A percentile compares a stretch with the other conserved stretches of the same genome.
Evolutionary conservation across 1,284 basidiomycete species (phyloP).

Genomic region (Pseudomicrostroma phylloplanum): DNA sequence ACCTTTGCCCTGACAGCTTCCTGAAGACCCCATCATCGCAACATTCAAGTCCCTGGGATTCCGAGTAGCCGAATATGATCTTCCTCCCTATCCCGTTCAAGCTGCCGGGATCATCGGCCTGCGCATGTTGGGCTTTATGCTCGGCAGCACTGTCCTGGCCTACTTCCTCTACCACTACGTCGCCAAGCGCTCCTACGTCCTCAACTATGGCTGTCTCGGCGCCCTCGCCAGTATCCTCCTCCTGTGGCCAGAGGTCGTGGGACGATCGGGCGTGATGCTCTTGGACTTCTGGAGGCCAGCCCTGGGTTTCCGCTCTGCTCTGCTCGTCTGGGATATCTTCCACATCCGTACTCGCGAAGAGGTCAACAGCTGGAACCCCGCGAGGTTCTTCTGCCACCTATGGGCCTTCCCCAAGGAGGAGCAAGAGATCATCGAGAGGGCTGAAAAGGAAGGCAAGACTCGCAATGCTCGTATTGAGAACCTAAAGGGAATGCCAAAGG

Average conservation of each 20-base stretch:
- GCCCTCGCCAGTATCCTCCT: slow-evolving; percentile 19
- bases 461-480: slow-evolving; percentile 33
- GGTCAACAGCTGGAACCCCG: slow-evolving; percentile 35
- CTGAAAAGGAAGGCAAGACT: slow-evolving; percentile 26
- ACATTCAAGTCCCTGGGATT: slow-evolving; percentile 13
- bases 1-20: neutral
- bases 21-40: slow-evolving; percentile 16
- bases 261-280: slow-evolving; percentile 34
- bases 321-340: slow-evolving; percentile 47
- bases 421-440: slow-evolving; percentile 33
- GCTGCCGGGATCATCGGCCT: slow-evolving; percentile 23
- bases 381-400: slow-evolving; percentile 42
- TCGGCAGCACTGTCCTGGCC: slow-evolving; percentile 26
- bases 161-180: slow-evolving; percentile 40
- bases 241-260: slow-evolving; percentile 37
- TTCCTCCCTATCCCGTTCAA: slow-evolving; percentile 30
- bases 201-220: slow-evolving; percentile 29
- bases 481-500: slow-evolving; percentile 35
- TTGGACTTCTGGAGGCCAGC: slow-evolving; percentile 47
- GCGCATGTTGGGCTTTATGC: slow-evolving; percentile 31
- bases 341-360: slow-evolving; percentile 37
- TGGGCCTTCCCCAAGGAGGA: slow-evolving; percentile 46
- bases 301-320: slow-evolving; percentile 42
- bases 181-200: slow-evolving; percentile 21
- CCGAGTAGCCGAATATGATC: slow-evolving; percentile 34